A percentile compares a stretch with the other conserved stretches of the same genome.
phyloP scores from a whole-genome alignment of 441 rosid species.

The Aleurites moluccanus region DNA sequence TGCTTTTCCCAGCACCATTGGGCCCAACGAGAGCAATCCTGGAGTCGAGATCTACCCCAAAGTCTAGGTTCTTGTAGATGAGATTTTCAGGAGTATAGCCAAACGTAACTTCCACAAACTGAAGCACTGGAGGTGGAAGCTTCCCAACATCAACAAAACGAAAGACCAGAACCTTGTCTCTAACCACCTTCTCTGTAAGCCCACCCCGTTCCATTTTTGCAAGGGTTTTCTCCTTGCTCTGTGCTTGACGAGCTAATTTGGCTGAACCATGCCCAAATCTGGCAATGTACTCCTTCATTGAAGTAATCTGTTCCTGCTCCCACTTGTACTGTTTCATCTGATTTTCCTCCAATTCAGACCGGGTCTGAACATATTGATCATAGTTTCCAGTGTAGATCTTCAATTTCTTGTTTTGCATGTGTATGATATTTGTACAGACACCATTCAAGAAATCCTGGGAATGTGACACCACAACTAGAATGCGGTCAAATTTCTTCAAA shows the following conservation, averaged over 20 bases:
- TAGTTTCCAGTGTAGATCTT: slow-evolving; percentile 84
- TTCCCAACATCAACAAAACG: slow-evolving; percentile 91
- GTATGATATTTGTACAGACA: slow-evolving; percentile 91
- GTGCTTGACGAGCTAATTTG: slow-evolving; percentile 96
- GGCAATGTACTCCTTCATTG: slow-evolving; percentile 98
- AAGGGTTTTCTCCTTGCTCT: slow-evolving; percentile 95
- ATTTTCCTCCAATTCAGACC: slow-evolving; percentile 88
- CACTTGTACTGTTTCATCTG: slow-evolving; percentile 98
- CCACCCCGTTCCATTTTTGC: slow-evolving; percentile 99
- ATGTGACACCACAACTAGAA: slow-evolving; percentile 90
- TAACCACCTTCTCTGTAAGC: slow-evolving; percentile 76
- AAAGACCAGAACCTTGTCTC: slow-evolving; percentile 77
- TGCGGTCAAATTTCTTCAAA: slow-evolving; percentile 83
- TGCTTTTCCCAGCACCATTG: slow-evolving; percentile 97
- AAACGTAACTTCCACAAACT: slow-evolving; percentile 90
- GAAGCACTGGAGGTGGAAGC: slow-evolving; percentile 97
- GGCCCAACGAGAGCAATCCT: slow-evolving; percentile 96
- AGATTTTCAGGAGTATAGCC: slow-evolving; percentile 86
- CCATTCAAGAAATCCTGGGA: slow-evolving; percentile 97
- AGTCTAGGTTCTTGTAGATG: slow-evolving; percentile 80
- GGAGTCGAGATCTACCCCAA: slow-evolving; percentile 94
- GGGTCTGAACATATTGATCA: slow-evolving; percentile 95
- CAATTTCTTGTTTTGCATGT: slow-evolving; percentile 85
- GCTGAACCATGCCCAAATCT: slow-evolving; percentile 99
- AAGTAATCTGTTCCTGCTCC: slow-evolving; percentile 98